Percentiles rank a stretch among this genome's conserved stretches.
Evolutionary conservation across 495 filamentous ascomycete genomes (phyloP).

Genomic region (Penicillium manginii): DNA sequence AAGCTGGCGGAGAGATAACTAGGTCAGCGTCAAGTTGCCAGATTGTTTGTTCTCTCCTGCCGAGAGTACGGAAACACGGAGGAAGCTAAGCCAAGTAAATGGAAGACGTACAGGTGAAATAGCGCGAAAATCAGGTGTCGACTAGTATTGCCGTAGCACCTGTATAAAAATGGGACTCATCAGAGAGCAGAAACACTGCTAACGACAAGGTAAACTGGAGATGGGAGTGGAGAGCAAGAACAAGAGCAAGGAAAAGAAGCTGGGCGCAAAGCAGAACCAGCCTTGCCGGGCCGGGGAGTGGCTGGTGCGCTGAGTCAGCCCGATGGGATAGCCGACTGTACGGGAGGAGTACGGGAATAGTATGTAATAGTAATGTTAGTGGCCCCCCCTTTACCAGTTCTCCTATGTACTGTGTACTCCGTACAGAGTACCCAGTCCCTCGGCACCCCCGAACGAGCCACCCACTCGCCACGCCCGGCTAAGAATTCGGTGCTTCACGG

Average conservation of each 20-base stretch:
- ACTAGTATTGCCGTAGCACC: conserved; percentile 53
- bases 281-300: conserved; percentile 19
- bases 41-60: conserved; percentile 25
- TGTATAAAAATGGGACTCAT: conserved; percentile 48
- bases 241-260: conserved; percentile 14
- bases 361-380: too few relatives aligned
- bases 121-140: conserved; percentile 44
- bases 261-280: conserved; percentile 22
- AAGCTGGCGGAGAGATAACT: conserved; percentile 9
- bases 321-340: conserved; percentile 21
- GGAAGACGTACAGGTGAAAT: conserved; percentile 24
- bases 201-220: conserved; percentile 20
- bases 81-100: conserved; percentile 21
- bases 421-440: neutral
- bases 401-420: too few relatives aligned
- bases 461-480: conserved; percentile 22
- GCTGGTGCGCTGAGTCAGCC: conserved; percentile 36
- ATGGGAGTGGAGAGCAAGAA: conserved; percentile 19
- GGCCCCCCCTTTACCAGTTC: too few relatives aligned
- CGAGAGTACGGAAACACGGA: conserved; percentile 37
- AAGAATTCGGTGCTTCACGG: conserved; percentile 29
- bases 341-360: neutral
- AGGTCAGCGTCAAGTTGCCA: conserved; percentile 28
- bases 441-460: conserved; percentile 17
- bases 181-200: conserved; percentile 47